A percentile compares a stretch with the other conserved stretches of the same genome.
These are phyloP conservation scores for Malassezia restricta DNA, from an alignment of 1,284 basidiomycete genomes.

Conservation along the genomic window DNA sequence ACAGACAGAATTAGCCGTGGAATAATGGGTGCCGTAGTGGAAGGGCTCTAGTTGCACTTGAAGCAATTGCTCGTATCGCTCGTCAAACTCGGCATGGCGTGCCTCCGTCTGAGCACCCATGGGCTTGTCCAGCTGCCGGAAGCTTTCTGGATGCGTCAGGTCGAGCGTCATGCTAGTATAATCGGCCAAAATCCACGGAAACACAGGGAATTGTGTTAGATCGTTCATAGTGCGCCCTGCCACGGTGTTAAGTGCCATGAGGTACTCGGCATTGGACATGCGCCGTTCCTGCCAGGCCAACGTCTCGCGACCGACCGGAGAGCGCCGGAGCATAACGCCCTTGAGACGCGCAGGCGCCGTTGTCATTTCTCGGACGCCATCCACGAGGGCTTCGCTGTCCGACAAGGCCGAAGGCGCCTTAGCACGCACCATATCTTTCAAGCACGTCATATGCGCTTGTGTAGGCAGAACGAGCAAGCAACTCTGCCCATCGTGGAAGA, in stretches of 20 bases:
- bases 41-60: constrained; percentile 60
- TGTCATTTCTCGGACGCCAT: constrained; percentile 22
- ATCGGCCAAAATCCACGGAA: constrained; percentile 78
- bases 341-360: constrained; percentile 3
- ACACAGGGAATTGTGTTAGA: constrained; percentile 88
- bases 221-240: constrained; percentile 49
- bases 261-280: constrained; percentile 44
- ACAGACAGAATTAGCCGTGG: constrained; percentile 91
- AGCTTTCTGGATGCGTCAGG: constrained; percentile 57
- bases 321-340: constrained; percentile 23
- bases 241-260: constrained; percentile 45
- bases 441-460: constrained; percentile 20
- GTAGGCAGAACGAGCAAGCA: constrained; percentile 39
- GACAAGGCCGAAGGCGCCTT: constrained; percentile 25
- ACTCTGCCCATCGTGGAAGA: constrained; percentile 44
- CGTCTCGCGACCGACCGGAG: constrained; percentile 30
- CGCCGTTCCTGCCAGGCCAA: constrained; percentile 34
- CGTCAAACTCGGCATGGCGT: constrained; percentile 49
- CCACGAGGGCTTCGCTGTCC: constrained; percentile 22
- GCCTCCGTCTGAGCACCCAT: constrained; percentile 79
- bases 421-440: constrained; percentile 24
- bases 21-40: constrained; percentile 67
- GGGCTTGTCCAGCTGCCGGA: constrained; percentile 68
- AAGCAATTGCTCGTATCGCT: constrained; percentile 61
- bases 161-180: constrained; percentile 67